Conservation (phyloP, 306 rosid genomes). For the Comarum palustre region DNA sequence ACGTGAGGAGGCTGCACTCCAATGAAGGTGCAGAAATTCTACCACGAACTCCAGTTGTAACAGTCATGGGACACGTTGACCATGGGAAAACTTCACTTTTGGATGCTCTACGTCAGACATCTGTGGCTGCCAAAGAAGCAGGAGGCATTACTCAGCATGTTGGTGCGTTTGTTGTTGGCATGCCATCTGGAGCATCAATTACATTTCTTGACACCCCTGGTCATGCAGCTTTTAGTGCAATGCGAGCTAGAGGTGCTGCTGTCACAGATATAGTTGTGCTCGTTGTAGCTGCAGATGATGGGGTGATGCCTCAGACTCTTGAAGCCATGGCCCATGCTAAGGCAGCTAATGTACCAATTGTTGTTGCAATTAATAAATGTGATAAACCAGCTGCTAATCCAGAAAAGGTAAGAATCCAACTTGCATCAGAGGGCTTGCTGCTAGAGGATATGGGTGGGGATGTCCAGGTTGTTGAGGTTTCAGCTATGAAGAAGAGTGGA, state of each 20-base stretch:
- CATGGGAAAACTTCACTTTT: constrained; percentile 97
- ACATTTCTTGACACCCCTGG: constrained; percentile 98
- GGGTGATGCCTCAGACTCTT: constrained; percentile 97
- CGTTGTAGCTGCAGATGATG: constrained; percentile 97
- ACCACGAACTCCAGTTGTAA: constrained; percentile 83
- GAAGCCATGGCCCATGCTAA: constrained; percentile 93
- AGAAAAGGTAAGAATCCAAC: constrained; percentile 80
- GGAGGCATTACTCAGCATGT: constrained; percentile 97
- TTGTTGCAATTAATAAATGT: constrained; percentile 94
- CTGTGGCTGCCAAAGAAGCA: constrained; percentile 93
- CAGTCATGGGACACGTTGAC: constrained; percentile 99
- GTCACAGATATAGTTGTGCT: constrained; percentile 89
- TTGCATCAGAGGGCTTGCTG: constrained; percentile 89
- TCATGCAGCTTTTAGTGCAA: constrained; percentile 99
- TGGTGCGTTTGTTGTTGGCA: constrained; percentile 88
- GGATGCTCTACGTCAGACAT: constrained; percentile 87
- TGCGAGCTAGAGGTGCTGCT: constrained; percentile 97
- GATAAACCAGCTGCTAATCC: constrained; percentile 95
- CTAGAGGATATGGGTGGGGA: constrained; percentile 98
- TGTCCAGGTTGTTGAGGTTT: constrained; percentile 82
- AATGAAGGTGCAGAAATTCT: constrained; percentile 60
- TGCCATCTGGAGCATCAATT: constrained; percentile 87
- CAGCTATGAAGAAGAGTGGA: constrained; percentile 74
- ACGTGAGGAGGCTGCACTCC: constrained; percentile 74
- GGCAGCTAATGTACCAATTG: constrained; percentile 85